Percentiles rank a stretch among this genome's conserved stretches.
phyloP scores from a whole-genome alignment of 495 filamentous ascomycete genomes.

The Penicillium turbatum region DNA sequence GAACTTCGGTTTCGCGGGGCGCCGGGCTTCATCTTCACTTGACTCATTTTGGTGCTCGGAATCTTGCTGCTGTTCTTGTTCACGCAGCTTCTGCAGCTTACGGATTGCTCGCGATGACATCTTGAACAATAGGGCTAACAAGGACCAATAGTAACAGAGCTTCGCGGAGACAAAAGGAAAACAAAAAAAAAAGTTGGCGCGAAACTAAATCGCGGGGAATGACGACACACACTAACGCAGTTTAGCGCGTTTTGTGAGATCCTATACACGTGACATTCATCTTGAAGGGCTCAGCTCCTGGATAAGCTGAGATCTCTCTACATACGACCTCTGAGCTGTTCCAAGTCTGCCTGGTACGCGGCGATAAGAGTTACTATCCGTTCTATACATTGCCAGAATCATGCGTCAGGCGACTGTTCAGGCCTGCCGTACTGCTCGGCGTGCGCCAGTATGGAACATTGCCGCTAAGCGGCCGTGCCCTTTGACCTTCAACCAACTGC shows the following conservation, averaged over 20 bases:
- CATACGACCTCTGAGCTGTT: constrained; percentile 1
- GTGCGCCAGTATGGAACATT: constrained; percentile 51
- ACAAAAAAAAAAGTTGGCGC: background rate
- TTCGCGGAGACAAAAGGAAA: background rate
- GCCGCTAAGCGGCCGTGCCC: constrained; percentile 43
- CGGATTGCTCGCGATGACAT: constrained; percentile 83
- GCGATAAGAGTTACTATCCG: constrained; percentile 3
- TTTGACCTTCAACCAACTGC: constrained; percentile 43
- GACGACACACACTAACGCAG: constrained; percentile 35
- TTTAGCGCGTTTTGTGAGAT: constrained; percentile 21
- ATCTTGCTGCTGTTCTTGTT: constrained; percentile 58
- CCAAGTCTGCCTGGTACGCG: background rate
- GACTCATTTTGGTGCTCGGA: constrained; percentile 49
- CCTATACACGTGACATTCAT: constrained; percentile 19
- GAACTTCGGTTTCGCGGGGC: constrained; percentile 36
- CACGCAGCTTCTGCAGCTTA: constrained; percentile 63
- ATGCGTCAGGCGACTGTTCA: constrained; percentile 66
- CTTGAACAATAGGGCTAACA: background rate
- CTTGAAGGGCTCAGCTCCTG: constrained; percentile 15
- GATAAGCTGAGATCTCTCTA: constrained; percentile 6
- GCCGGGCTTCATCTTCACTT: constrained; percentile 43
- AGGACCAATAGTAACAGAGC: too few relatives aligned
- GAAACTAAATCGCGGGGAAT: constrained; percentile 35
- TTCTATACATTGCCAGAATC: constrained; percentile 16
- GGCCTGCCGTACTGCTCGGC: constrained; percentile 58